Conservation (phyloP, 805 yeast species). For the Saccharomycopsis schoenii region DNA sequence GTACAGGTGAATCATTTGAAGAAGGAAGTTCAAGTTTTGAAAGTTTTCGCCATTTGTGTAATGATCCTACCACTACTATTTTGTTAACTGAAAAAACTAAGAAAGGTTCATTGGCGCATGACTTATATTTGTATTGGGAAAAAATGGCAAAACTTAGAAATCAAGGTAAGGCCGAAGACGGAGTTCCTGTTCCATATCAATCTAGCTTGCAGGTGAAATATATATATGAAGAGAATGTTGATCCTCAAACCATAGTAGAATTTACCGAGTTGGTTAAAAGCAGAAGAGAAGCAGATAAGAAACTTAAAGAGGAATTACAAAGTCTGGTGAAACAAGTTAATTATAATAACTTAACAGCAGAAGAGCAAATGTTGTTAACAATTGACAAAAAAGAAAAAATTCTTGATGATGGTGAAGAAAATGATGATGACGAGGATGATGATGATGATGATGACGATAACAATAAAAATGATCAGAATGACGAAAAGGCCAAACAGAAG, state of each 20-base stretch:
- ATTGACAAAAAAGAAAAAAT: constrained; percentile 9
- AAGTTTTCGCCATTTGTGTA: constrained; percentile 45
- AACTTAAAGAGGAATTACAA: constrained; percentile 25
- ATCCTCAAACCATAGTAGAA: constrained; percentile 38
- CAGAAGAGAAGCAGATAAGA: constrained; percentile 33
- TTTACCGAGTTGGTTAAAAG: constrained; percentile 38
- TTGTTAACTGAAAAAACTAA: constrained; percentile 62
- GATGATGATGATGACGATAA: constrained; percentile 24
- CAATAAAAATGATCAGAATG: constrained; percentile 17
- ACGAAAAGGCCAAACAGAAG: constrained; percentile 14
- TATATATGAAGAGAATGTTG: constrained; percentile 38
- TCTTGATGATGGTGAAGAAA: constrained; percentile 21
- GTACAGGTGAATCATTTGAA: constrained; percentile 57
- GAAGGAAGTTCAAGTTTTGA: constrained; percentile 53
- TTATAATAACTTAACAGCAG: constrained; percentile 21
- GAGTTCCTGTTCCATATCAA: constrained; percentile 46
- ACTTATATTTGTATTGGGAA: constrained; percentile 47
- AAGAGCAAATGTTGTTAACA: constrained; percentile 18
- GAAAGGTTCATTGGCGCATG: constrained; percentile 36
- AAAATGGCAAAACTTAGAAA: constrained; percentile 28
- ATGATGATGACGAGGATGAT: constrained; percentile 22
- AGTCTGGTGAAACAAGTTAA: constrained; percentile 24
- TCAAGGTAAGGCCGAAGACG: constrained; percentile 43
- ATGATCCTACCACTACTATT: constrained; percentile 56
- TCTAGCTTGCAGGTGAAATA: constrained; percentile 33